phyloP scores from a whole-genome alignment of 768 basidiomycete species.

The Lentinula lateritia region DNA sequence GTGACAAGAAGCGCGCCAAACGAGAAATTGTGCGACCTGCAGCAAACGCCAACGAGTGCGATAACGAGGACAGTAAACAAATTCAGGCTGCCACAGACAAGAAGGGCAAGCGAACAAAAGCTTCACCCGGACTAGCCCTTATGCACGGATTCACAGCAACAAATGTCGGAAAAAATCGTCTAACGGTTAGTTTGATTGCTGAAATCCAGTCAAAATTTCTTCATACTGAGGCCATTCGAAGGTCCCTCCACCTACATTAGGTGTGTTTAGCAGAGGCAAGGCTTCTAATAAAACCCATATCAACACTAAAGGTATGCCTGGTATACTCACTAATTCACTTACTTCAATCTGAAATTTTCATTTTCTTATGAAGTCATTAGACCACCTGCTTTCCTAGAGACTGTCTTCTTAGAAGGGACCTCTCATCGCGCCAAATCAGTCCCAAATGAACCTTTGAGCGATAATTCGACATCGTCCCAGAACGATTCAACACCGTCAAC shows the following conservation, averaged over 20 bases:
- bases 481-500: not conserved
- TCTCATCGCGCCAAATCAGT: not conserved
- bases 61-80: conserved; percentile 8
- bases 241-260: conserved; percentile 31
- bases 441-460: not conserved
- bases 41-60: conserved; percentile 12
- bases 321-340: conserved; percentile 3
- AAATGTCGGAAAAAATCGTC: conserved; percentile 54
- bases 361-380: not conserved
- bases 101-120: conserved; percentile 16
- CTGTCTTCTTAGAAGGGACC: not conserved
- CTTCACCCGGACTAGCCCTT: conserved; percentile 48
- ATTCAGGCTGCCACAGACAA: conserved; percentile 17
- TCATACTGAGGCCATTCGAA: conserved; percentile 16
- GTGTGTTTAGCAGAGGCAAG: conserved; percentile 63
- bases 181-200: conserved; percentile 41
- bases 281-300: conserved; percentile 41
- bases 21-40: conserved; percentile 43
- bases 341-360: not conserved
- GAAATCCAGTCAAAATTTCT: not conserved
- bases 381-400: not conserved
- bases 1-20: conserved; percentile 57
- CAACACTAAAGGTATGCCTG: conserved; percentile 18
- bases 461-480: not conserved
- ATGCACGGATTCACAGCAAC: conserved; percentile 65